Base-by-base conservation (phyloP, 2,329 filamentous ascomycete genomes). In the Westerdykella aurantiaca region DNA sequence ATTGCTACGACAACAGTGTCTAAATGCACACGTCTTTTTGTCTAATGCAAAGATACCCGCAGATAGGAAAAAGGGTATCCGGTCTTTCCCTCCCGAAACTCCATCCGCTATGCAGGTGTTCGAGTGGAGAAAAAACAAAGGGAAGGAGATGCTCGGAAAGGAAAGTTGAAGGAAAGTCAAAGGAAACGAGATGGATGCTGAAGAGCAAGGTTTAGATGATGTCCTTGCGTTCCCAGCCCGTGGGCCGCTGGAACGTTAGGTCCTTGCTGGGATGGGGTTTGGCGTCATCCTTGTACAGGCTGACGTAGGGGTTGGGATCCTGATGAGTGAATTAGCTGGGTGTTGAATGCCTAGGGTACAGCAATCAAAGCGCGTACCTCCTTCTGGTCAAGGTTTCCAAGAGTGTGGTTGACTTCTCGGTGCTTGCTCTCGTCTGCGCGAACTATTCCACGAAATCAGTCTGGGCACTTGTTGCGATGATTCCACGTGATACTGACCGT, bases 351-450 rank as follows among this genome's bases (percentile, higher is more conserved):
- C n/a, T n/a, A n/a, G n/a, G 10, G 17, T 16, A 9, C 16, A 35
- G n/a, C 9, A 12, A 35, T 14, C 5, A 9, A 9, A 3, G 3
- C 3, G 9, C 33, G 33, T 14, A 35, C 33, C 11, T 82, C 76
- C 41, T 80, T 82, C 63, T 93, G 88, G 55, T 95, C 75, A 46
- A 98, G 74, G 63, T 97, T 97, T 41, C 86, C 82, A 34, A 98
- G 71, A 0, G 93, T 97, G 66, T 98, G 93, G 70, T 98, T 97
- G 56, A 97, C 91, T 61, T 95, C 93, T 35, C 93, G 79, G 62
- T 95, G 89, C 64, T 69, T 69, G 42, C 58, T 60, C 54, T 68
- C 65, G 33, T 69, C 66, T 41, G 66, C 64, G 42, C 63, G 61
- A 37, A 67, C 60, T 64, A 41, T 40, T 23, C 17, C n/a, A 7